Conservation (phyloP, 192 early-diverging fungal species). For the Backusella circina region DNA sequence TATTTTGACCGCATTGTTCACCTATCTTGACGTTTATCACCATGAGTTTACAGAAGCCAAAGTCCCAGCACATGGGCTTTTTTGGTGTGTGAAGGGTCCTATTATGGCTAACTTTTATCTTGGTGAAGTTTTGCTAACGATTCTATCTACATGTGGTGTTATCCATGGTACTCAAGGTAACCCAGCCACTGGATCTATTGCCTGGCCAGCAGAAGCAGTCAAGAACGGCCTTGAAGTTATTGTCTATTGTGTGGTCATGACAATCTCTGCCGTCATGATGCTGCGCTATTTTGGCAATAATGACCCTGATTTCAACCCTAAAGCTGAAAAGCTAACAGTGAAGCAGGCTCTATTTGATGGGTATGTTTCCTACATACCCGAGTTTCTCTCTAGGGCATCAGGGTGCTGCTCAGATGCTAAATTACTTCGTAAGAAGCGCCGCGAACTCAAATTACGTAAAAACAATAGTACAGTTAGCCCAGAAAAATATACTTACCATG, state of each 20-base stretch:
- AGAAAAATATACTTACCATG: background rate
- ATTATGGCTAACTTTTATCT: slow-evolving; percentile 30
- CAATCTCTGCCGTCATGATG: slow-evolving; percentile 19
- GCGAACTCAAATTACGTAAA: background rate
- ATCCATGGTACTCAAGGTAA: slow-evolving; percentile 22
- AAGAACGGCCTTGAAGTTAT: slow-evolving; percentile 21
- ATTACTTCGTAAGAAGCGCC: slow-evolving; percentile 19
- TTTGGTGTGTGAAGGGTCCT: slow-evolving; percentile 35
- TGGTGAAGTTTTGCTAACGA: slow-evolving; percentile 20
- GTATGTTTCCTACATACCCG: slow-evolving; percentile 29
- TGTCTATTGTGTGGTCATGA: slow-evolving; percentile 19
- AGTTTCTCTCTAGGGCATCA: slow-evolving; percentile 16
- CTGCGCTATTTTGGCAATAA: slow-evolving; percentile 14
- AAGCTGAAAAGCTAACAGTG: background rate
- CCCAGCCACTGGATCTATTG: background rate
- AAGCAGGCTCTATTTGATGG: slow-evolving; percentile 27
- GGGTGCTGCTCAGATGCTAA: slow-evolving; percentile 26
- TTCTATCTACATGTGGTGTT: slow-evolving; percentile 4
- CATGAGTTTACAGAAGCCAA: slow-evolving; percentile 18
- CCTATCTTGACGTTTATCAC: slow-evolving; percentile 30
- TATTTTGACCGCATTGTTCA: slow-evolving; percentile 31
- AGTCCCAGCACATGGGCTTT: slow-evolving; percentile 29
- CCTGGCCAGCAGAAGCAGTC: slow-evolving; percentile 21
- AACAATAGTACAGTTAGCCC: background rate
- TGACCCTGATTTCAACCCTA: background rate